A percentile compares a stretch with the other conserved stretches of the same genome.
These are phyloP conservation scores for Garcia nutans DNA, from an alignment of 345 rosid genomes.

Conservation along the genomic window DNA sequence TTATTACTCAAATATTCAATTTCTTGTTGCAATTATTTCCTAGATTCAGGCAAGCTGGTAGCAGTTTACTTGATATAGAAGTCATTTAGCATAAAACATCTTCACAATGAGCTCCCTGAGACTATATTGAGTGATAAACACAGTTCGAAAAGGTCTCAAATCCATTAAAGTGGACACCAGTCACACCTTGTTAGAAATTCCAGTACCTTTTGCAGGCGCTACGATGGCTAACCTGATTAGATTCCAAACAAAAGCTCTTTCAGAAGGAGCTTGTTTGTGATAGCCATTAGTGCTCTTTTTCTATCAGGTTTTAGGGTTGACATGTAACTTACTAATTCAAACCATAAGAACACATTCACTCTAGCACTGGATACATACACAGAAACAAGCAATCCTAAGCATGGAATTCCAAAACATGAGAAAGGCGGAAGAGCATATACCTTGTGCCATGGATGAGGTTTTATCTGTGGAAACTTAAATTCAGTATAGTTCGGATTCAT, in stretches of 20 bases:
- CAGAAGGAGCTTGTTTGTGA: not conserved
- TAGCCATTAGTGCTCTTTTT: not conserved
- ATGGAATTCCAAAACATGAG: not conserved
- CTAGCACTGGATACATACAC: not conserved
- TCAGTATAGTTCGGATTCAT: slow-evolving; percentile 96
- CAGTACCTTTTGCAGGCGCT: not conserved
- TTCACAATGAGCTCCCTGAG: not conserved
- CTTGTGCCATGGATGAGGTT: slow-evolving; percentile 98
- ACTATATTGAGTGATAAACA: not conserved
- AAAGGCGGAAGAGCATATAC: slow-evolving; percentile 29
- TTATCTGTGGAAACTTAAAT: slow-evolving; percentile 92
- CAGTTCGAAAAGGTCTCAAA: too few species aligned
- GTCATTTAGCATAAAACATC: not conserved
- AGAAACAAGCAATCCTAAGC: not conserved
- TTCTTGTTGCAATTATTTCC: too few species aligned
- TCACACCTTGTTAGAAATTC: not conserved
- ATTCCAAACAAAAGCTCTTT: not conserved
- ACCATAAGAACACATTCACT: not conserved
- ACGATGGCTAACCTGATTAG: not conserved
- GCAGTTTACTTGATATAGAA: not conserved
- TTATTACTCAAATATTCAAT: not conserved
- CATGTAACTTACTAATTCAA: not conserved
- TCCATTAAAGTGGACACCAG: not conserved
- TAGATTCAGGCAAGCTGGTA: too few species aligned
- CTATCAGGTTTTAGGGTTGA: not conserved